Percentiles rank a stretch among this genome's conserved stretches.
Evolutionary conservation across 1,139 yeast genomes (phyloP).

Genomic region (Trichomonascaceae sp.): DNA sequence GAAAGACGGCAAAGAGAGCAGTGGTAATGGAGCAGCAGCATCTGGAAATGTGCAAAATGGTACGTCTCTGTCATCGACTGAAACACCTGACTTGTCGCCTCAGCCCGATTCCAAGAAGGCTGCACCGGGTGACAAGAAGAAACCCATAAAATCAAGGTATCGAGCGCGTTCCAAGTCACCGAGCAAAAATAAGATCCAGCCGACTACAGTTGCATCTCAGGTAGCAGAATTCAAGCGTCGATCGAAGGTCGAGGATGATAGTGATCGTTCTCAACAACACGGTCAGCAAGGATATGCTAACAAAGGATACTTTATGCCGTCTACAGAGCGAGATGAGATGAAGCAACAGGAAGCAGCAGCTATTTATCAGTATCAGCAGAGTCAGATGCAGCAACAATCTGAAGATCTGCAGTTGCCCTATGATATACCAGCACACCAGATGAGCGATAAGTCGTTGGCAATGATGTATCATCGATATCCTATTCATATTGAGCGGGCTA

Average conservation of each 20-base stretch:
- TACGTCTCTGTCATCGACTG: background rate
- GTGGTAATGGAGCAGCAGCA: background rate
- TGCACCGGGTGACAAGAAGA: background rate
- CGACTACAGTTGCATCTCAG: conserved; percentile 9
- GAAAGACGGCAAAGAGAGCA: conserved; percentile 1
- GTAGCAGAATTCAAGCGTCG: conserved; percentile 6
- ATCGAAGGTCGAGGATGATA: background rate
- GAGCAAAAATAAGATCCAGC: background rate
- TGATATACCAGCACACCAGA: conserved; percentile 35
- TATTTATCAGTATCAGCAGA: conserved; percentile 3
- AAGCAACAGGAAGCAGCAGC: conserved; percentile 7
- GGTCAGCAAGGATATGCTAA: conserved; percentile 3
- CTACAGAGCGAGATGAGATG: conserved; percentile 3
- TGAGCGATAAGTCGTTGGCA: conserved; percentile 32
- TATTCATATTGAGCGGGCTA: conserved; percentile 91
- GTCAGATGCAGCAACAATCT: conserved; percentile 17
- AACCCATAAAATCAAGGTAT: conserved; percentile 9
- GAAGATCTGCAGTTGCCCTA: conserved; percentile 28
- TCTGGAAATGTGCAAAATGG: conserved; percentile 1
- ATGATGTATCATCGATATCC: conserved; percentile 61
- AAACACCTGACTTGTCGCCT: background rate
- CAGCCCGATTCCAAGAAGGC: background rate
- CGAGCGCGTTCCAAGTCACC: conserved; percentile 11
- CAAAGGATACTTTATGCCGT: conserved; percentile 5
- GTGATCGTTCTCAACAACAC: conserved; percentile 4